Base-by-base conservation (phyloP, 257 asterid genomes). In the Petrea volubilis region DNA sequence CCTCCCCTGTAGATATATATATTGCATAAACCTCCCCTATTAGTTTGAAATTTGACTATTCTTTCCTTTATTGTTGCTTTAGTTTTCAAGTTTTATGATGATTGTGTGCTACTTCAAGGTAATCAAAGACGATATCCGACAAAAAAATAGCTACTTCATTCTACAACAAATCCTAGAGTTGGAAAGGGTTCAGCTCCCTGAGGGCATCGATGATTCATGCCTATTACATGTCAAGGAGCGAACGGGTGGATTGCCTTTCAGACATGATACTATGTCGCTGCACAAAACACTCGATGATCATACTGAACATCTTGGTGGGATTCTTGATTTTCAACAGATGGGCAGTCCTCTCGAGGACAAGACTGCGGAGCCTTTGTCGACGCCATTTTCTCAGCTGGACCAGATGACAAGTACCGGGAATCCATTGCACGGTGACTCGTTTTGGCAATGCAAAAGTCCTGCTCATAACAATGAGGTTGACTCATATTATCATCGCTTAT, bases 121-220 rank as follows among this genome's bases (percentile, higher is more conserved):
- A 65, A 60, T 60, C 5, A 61, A 72, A 17, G 61, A 61, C 23
- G 67, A 62, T 10, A 69, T 17, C 66, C 24, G 46, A 74, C 74
- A 71, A 67, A 72, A 68, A 67, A 76, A 72, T 11, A 75, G 73
- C 47, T 56, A 60, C 65, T 52, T 68, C 40, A 82, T 90, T 75
- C 74, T 80, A 83, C 89, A 88, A 57, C 97, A 93, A 79, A 88
- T 90, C 72, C 69, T 66, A 38, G 89, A 87, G 72, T 70, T 93
- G 72, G 85, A 83, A 74, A 81, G 58, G 81, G 84, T 86, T 40
- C 95, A 93, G 78, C 78, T 77, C 34, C 70, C 78, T 15, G 83
- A 71, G 73, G 83, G 82, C 50, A 56, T 69, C 1, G 71, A 73
- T 61, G 62, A 20, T 57, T 74, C 79, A 8, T 50, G 80, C 60